Percentiles rank a stretch among this genome's conserved stretches.
phyloP scores from a whole-genome alignment of 2,329 filamentous ascomycete species.

The Fusarium gaditjirri region DNA sequence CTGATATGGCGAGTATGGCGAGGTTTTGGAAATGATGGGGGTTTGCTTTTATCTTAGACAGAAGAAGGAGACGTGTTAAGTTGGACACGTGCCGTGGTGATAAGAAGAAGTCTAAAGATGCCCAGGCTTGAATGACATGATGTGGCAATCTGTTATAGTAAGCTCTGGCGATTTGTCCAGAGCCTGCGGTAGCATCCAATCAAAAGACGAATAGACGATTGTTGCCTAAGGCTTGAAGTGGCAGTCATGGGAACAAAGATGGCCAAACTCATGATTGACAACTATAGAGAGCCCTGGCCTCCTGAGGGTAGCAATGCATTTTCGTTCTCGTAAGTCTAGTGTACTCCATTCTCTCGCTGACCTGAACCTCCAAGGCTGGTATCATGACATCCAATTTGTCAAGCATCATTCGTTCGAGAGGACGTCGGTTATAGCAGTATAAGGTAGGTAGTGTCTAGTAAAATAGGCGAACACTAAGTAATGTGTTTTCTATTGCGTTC shows the following conservation, averaged over 20 bases:
- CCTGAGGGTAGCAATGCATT: neutral
- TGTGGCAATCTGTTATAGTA: constrained; percentile 14
- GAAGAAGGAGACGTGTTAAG: neutral
- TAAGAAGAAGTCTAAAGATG: constrained; percentile 21
- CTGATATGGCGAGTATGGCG: neutral
- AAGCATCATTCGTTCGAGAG: neutral
- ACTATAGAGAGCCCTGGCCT: neutral
- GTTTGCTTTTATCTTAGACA: neutral
- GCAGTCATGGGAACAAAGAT: neutral
- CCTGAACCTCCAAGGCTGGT: neutral
- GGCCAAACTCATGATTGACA: neutral
- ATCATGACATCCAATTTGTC: constrained; percentile 2
- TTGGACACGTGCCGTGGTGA: constrained; percentile 27
- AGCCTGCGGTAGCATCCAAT: constrained; percentile 20
- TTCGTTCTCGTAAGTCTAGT: neutral
- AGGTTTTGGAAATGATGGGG: neutral
- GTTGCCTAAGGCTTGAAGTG: constrained; percentile 24
- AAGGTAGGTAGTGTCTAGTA: neutral
- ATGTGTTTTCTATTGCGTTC: neutral
- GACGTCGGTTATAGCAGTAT: neutral
- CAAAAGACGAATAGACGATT: constrained; percentile 5
- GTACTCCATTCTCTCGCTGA: neutral
- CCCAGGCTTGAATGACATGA: neutral
- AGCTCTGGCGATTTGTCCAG: constrained; percentile 12
- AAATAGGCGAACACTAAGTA: neutral